A percentile compares a stretch with the other conserved stretches of the same genome.
Evolutionary conservation across 805 yeast genomes (phyloP).

Genomic region (Kuraishia borneana): DNA sequence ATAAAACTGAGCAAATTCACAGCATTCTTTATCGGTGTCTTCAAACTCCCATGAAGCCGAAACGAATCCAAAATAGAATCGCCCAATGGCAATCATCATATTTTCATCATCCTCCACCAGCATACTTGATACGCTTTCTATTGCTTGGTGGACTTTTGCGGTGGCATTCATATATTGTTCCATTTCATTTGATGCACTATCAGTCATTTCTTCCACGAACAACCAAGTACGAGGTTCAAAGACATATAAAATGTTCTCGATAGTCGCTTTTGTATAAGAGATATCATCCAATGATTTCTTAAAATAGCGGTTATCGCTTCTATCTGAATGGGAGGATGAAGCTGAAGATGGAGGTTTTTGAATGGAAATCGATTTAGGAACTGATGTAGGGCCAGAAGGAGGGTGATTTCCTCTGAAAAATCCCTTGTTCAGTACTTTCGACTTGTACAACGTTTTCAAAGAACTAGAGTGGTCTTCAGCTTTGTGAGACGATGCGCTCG

Average conservation of each 20-base stretch:
- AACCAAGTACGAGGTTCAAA: too few species aligned
- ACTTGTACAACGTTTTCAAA: conserved; percentile 3
- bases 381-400: background rate
- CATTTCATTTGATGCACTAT: too few species aligned
- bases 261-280: background rate
- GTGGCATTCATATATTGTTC: too few species aligned
- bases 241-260: conserved; percentile 3
- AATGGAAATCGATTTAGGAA: background rate
- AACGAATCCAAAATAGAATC: conserved; percentile 3
- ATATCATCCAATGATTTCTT: background rate
- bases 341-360: background rate
- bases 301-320: background rate
- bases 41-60: conserved; percentile 11
- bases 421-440: background rate
- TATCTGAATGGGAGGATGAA: background rate
- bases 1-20: background rate
- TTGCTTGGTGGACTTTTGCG: too few species aligned
- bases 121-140: too few species aligned
- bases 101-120: background rate
- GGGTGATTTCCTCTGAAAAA: background rate
- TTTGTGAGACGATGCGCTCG: conserved; percentile 1
- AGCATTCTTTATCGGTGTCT: background rate
- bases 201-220: too few species aligned
- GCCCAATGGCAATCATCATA: background rate
- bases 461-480: conserved; percentile 4